Percentiles rank a stretch among this genome's conserved stretches.
These are phyloP conservation scores for Forsythia suspensa DNA, from an alignment of 257 asterid genomes.

Conservation along the genomic window DNA sequence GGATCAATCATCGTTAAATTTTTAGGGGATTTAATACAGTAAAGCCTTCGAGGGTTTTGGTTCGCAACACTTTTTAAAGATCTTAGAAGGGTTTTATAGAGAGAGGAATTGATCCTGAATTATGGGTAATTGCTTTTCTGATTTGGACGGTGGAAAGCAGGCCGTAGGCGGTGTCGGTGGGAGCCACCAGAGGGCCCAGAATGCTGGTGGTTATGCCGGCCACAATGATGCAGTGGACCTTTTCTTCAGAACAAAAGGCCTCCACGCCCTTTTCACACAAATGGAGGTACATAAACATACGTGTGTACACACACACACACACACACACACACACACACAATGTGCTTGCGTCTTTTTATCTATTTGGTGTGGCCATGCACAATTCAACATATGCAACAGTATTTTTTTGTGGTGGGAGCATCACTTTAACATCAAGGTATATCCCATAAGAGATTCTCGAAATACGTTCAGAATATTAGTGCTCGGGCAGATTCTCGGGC, in stretches of 20 bases:
- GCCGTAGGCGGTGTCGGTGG: conserved; percentile 47
- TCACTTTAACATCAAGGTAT: no score
- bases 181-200: conserved; percentile 26
- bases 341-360: neutral
- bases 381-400: no score
- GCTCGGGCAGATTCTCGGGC: neutral
- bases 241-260: conserved; percentile 54
- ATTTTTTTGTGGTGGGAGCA: no score
- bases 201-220: conserved; percentile 16
- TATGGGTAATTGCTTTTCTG: conserved; percentile 69
- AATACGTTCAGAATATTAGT: neutral
- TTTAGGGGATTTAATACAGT: neutral
- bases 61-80: neutral
- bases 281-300: conserved; percentile 44
- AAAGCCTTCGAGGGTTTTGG: neutral
- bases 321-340: no score
- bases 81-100: neutral
- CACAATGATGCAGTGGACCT: conserved; percentile 67
- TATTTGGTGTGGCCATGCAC: no score
- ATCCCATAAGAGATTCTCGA: neutral
- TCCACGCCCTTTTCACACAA: conserved; percentile 47
- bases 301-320: no score
- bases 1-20: no score
- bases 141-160: conserved; percentile 73
- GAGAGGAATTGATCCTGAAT: neutral